A percentile compares a stretch with the other conserved stretches of the same genome.
Evolutionary conservation across 75 land plant genomes (phyloP).

Genomic region (Chamaecyparis obtusa): DNA sequence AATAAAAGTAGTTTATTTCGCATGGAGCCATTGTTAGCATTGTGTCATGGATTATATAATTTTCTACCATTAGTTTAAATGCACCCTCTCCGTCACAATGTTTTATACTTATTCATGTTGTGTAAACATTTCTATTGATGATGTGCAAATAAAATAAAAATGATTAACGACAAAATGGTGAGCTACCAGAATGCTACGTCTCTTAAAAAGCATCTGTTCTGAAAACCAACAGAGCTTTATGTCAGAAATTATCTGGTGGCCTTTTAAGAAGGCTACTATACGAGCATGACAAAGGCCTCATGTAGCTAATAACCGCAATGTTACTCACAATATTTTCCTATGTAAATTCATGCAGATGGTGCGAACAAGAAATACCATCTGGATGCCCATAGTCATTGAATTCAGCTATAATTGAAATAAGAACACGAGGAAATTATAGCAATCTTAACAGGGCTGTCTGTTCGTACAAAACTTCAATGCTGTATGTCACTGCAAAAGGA

Average conservation of each 20-base stretch:
- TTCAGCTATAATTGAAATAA: neutral
- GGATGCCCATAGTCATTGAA: neutral
- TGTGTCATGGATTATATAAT: neutral
- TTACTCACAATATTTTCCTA: neutral
- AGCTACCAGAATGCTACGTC: too few species aligned
- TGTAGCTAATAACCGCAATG: too few species aligned
- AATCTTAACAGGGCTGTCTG: neutral
- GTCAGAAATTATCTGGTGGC: neutral
- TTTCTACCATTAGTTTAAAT: neutral
- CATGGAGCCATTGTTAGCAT: neutral
- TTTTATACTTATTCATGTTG: neutral
- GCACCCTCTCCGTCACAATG: too few species aligned
- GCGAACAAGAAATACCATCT: neutral
- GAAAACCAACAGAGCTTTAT: neutral
- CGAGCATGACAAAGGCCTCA: neutral
- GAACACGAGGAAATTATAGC: neutral
- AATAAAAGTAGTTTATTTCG: neutral
- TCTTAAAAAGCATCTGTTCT: too few species aligned
- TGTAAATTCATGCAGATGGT: neutral
- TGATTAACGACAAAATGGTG: neutral
- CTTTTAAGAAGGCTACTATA: neutral
- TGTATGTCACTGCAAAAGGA: neutral
- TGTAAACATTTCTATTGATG: neutral
- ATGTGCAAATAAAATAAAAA: neutral
- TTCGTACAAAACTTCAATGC: neutral